These are phyloP conservation scores for Tuber umbilicatum DNA, from an alignment of 495 filamentous ascomycete species.

Conservation along the genomic window DNA sequence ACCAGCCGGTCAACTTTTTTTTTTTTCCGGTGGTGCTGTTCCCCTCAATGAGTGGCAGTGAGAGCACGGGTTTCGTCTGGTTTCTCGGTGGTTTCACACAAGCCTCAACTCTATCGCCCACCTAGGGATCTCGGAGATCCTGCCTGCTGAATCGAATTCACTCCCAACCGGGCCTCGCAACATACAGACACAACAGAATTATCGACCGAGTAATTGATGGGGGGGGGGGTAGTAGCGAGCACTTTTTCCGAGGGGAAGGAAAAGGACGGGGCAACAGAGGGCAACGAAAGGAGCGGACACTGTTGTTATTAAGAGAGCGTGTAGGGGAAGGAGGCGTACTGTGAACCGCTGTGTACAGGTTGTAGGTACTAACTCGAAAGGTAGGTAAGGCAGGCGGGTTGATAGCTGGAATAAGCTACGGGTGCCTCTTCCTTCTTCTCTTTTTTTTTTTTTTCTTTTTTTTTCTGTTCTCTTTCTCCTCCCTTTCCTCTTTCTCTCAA, in stretches of 20 bases:
- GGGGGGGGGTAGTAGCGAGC: slow-evolving; percentile 8
- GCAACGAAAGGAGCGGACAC: slow-evolving; percentile 12
- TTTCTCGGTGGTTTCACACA: slow-evolving; percentile 37
- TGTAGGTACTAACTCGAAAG: slow-evolving; percentile 16
- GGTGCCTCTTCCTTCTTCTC: neutral
- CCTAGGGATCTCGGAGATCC: slow-evolving; percentile 33
- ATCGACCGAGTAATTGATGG: slow-evolving; percentile 27
- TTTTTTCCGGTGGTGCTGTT: slow-evolving; percentile 24
- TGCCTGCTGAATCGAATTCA: slow-evolving; percentile 38
- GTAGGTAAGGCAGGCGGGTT: slow-evolving; percentile 20
- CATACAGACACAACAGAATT: slow-evolving; percentile 33
- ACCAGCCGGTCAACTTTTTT: slow-evolving; percentile 27
- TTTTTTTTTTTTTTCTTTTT: neutral
- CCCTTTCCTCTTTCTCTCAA: neutral
- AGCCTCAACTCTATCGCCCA: slow-evolving; percentile 39
- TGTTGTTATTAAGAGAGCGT: slow-evolving; percentile 14
- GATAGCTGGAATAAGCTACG: neutral
- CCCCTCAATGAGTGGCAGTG: slow-evolving; percentile 6
- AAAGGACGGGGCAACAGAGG: slow-evolving; percentile 6
- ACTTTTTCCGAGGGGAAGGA: slow-evolving; percentile 11
- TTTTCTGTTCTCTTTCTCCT: neutral
- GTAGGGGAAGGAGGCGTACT: slow-evolving; percentile 15
- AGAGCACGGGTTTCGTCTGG: slow-evolving; percentile 25
- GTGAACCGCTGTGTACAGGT: slow-evolving; percentile 18
- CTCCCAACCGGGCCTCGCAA: slow-evolving; percentile 36